Base-by-base conservation (phyloP, 192 early-diverging fungal species). In the Powellomyces hirtus region DNA sequence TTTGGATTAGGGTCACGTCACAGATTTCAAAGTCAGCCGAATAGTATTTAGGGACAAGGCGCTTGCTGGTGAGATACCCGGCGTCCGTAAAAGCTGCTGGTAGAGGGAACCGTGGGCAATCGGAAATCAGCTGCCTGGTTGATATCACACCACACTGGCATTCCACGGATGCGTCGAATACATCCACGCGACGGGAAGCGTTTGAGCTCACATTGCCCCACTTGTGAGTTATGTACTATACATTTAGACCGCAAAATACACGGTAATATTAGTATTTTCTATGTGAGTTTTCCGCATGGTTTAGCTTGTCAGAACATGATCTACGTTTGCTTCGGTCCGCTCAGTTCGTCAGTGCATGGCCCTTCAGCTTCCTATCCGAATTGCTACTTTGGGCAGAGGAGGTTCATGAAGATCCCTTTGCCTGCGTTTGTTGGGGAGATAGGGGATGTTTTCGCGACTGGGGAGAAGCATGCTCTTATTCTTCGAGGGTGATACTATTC, bases 21-120 rank as follows among this genome's bases (percentile, higher is more conserved):
- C 68, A 4, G 75, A 67, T 31, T 81, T 77, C 68, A 83, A 78
- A 66, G 52, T 84, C 33, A 78, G 76, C 35, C 75, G 75, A 34
- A 81, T 80, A 38, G 72, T 77, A 29, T 84, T 84, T 51, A 35
- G 82, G 27, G 70, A 77, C 24, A 67, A 66, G 38, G 82, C 82
- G 4, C 44, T 81, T 22, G 79, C 79, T 22, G 82, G 82, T 33
- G 74, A 78, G 63, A 60, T 84, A 31, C 82, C 82, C 0, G 82
- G 82, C 34, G 82, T 84, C 16, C 73, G 66, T 38, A 84, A 78
- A 63, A 62, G 53, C 33, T 50, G 53, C 11, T 83, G 81, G 81
- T 82, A 68, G 63, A 18, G 11, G 16, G 46, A 49, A 14, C 3
- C 14, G n/a, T n/a, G n/a, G 46, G 46, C 14, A 49, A 2, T 2